These are phyloP conservation scores for Phyllostachys edulis DNA, from an alignment of 176 grass and related monocot genomes.

Conservation along the genomic window DNA sequence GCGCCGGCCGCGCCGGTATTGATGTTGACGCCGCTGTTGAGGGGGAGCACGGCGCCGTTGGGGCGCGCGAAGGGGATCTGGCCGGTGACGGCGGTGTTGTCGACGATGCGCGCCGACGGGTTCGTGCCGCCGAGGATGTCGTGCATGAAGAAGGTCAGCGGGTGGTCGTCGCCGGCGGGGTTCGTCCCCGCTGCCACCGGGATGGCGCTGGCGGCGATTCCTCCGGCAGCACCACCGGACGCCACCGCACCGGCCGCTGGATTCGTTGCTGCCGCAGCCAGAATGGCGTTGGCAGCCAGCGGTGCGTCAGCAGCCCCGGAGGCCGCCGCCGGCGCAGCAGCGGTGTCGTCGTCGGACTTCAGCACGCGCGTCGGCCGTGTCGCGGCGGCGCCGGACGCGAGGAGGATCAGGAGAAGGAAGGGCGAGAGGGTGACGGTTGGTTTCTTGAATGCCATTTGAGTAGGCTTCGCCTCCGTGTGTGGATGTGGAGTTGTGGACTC, in stretches of 20 bases:
- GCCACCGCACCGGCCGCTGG: background rate
- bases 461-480: background rate
- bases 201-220: constrained; percentile 6
- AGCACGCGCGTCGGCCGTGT: constrained; percentile 32
- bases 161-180: constrained; percentile 29
- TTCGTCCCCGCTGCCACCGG: background rate
- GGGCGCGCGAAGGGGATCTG: constrained; percentile 66
- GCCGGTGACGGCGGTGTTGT: constrained; percentile 42
- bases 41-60: constrained; percentile 52
- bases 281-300: background rate
- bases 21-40: constrained; percentile 56
- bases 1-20: constrained; percentile 46
- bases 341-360: background rate
- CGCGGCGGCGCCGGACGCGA: constrained; percentile 5
- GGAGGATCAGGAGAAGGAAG: constrained; percentile 28
- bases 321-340: background rate
- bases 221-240: background rate
- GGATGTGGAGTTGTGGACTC: background rate
- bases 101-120: constrained; percentile 69
- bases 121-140: constrained; percentile 69
- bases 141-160: constrained; percentile 64
- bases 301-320: background rate
- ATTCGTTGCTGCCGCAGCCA: background rate
- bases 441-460: constrained; percentile 28
- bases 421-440: background rate